A percentile compares a stretch with the other conserved stretches of the same genome.
phyloP scores from a whole-genome alignment of 495 filamentous ascomycete genomes.

The Acidiella bohemica region DNA sequence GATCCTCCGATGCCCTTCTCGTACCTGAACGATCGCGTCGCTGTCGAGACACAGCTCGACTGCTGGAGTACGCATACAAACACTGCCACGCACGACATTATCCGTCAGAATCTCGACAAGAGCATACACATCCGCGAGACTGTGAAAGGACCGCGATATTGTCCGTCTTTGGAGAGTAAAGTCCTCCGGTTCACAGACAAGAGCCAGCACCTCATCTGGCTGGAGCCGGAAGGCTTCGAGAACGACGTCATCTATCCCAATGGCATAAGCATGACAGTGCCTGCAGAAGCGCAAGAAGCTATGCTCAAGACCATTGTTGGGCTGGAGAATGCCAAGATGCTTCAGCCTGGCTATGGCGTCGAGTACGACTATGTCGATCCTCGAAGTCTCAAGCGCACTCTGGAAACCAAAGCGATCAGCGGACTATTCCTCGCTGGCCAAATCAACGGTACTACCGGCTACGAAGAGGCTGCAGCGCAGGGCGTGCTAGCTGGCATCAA shows the following conservation, averaged over 20 bases:
- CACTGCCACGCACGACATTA: slow-evolving; percentile 63
- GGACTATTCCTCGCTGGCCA: slow-evolving; percentile 91
- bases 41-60: slow-evolving; percentile 64
- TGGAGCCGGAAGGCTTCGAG: slow-evolving; percentile 91
- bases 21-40: slow-evolving; percentile 65
- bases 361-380: slow-evolving; percentile 99
- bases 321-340: slow-evolving; percentile 82
- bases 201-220: slow-evolving; percentile 77
- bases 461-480: slow-evolving; percentile 93
- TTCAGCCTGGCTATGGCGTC: slow-evolving; percentile 92
- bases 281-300: slow-evolving; percentile 67
- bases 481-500: slow-evolving; percentile 89
- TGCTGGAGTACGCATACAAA: slow-evolving; percentile 84
- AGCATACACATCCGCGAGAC: slow-evolving; percentile 93
- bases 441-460: slow-evolving; percentile 96
- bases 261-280: slow-evolving; percentile 92
- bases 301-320: slow-evolving; percentile 74
- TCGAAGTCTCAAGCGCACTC: slow-evolving; percentile 65
- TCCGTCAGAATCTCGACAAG: slow-evolving; percentile 76
- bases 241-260: slow-evolving; percentile 91
- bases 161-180: slow-evolving; percentile 90
- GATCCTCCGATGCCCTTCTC: slow-evolving; percentile 82
- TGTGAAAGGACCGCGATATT: slow-evolving; percentile 87
- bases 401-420: slow-evolving; percentile 84
- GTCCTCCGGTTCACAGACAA: slow-evolving; percentile 74